Evolutionary conservation across 768 basidiomycete genomes (phyloP).

Genomic region (Lentinula aciculospora): DNA sequence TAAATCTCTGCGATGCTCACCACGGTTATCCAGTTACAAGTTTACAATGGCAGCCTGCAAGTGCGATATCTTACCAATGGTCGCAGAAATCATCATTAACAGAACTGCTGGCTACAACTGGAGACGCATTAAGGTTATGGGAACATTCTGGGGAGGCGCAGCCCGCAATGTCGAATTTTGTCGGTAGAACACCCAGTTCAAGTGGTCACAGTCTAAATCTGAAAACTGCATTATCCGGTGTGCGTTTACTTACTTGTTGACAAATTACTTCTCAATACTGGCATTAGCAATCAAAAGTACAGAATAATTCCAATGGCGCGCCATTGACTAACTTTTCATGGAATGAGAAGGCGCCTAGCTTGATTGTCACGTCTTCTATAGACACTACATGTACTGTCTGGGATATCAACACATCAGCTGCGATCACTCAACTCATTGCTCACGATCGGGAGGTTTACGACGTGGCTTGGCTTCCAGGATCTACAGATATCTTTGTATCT

Average conservation of each 20-base stretch:
- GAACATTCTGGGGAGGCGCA: conserved; percentile 75
- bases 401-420: conserved; percentile 93
- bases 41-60: conserved; percentile 88
- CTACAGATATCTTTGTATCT: conserved; percentile 95
- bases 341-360: conserved; percentile 88
- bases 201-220: conserved; percentile 63
- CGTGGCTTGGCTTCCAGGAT: conserved; percentile 96
- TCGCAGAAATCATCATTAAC: conserved; percentile 57
- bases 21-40: conserved; percentile 93
- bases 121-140: conserved; percentile 89
- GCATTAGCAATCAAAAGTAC: conserved; percentile 80
- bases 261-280: conserved; percentile 4
- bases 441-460: conserved; percentile 97
- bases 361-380: conserved; percentile 95
- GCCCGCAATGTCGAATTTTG: conserved; percentile 53
- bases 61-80: conserved; percentile 59
- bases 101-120: conserved; percentile 90
- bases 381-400: conserved; percentile 99
- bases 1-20: conserved; percentile 74
- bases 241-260: conserved; percentile 31
- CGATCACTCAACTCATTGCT: conserved; percentile 95
- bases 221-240: conserved; percentile 78
- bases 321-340: conserved; percentile 97
- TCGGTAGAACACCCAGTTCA: conserved; percentile 54
- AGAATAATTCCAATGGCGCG: conserved; percentile 76